Evolutionary conservation across 768 basidiomycete species (phyloP).

Genomic region (Lentinula boryana): DNA sequence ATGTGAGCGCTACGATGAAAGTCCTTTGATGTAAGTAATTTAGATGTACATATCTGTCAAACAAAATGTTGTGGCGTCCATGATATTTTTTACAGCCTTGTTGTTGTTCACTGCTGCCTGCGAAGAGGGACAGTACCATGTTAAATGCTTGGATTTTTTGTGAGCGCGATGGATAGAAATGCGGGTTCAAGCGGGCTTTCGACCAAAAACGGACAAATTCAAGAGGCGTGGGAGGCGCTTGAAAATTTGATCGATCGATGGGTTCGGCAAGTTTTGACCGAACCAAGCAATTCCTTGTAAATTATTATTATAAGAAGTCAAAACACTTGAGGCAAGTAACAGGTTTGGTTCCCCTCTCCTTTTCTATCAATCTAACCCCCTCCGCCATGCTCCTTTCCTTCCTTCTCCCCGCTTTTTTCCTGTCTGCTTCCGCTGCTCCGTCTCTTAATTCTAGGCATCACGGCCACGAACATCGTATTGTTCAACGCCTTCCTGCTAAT

Average conservation of each 20-base stretch:
- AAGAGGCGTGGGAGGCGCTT: neutral
- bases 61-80: too few species aligned
- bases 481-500: conserved; percentile 25
- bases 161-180: neutral
- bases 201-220: neutral
- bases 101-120: neutral
- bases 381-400: conserved; percentile 7
- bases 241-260: neutral
- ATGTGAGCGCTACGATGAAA: too few species aligned
- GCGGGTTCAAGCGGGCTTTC: neutral
- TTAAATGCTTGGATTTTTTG: neutral
- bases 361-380: neutral
- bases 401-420: conserved; percentile 15
- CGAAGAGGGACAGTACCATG: neutral
- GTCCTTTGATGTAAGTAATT: too few species aligned
- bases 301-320: neutral
- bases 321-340: neutral
- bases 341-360: neutral
- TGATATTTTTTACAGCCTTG: too few species aligned
- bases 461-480: conserved; percentile 14
- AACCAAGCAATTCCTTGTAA: neutral
- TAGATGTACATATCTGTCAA: too few species aligned
- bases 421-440: conserved; percentile 15
- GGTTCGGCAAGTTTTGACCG: neutral
- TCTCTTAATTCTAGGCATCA: conserved; percentile 18